Evolutionary conservation across 1,284 basidiomycete species (phyloP).

Genomic region (Moniliella sp.): DNA sequence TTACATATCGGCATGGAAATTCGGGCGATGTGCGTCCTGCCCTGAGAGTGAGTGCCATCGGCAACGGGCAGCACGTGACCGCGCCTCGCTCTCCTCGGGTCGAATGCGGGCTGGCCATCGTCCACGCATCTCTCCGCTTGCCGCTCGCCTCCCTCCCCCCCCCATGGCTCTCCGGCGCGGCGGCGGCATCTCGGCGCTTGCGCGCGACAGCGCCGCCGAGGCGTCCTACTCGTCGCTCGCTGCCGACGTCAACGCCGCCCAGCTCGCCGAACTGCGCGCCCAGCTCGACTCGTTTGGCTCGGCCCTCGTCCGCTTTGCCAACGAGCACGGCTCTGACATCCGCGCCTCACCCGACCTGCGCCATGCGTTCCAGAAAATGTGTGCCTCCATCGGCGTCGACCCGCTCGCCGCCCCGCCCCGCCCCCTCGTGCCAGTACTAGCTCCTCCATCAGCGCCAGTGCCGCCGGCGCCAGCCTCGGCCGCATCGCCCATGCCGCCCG

Average conservation of each 20-base stretch:
- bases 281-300: constrained; percentile 65
- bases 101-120: no score
- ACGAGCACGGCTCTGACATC: constrained; percentile 63
- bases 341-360: constrained; percentile 62
- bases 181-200: constrained; percentile 38
- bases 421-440: constrained; percentile 1
- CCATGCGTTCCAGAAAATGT: constrained; percentile 87
- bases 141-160: no score
- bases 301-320: constrained; percentile 58
- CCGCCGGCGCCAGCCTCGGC: constrained; percentile 40
- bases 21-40: no score
- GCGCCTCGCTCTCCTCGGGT: no score
- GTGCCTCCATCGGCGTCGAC: constrained; percentile 77
- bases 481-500: no score
- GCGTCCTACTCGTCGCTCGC: constrained; percentile 56
- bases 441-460: constrained; percentile 1
- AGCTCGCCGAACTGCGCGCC: constrained; percentile 54
- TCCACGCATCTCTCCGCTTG: no score
- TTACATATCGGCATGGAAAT: no score
- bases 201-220: constrained; percentile 34
- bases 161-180: constrained; percentile 40
- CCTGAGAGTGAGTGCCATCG: no score
- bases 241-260: constrained; percentile 50
- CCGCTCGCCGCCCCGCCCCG: constrained; percentile 45
- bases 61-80: no score